Evolutionary conservation across 2,329 filamentous ascomycete genomes (phyloP), one percentile per base, ranked within the genome.

Genomic region (Falciphora oryzae): DNA sequence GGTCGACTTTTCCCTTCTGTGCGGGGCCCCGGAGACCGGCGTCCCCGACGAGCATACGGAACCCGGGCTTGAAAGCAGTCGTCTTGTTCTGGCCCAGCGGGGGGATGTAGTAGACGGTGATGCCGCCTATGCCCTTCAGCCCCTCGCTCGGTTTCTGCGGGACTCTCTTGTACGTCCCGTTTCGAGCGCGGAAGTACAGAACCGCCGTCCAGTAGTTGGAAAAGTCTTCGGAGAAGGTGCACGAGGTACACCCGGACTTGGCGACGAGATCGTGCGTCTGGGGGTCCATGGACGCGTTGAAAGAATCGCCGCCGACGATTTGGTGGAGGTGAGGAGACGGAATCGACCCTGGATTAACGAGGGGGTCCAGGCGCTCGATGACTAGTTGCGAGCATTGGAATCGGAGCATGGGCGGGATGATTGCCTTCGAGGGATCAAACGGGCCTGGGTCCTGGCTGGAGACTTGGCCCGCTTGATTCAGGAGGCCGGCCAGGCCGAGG

Each of bases 51-150:
- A 66, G 73, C 73, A 70, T 75, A 71, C 65, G 75, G 66, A 59
- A 77, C 65, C 75, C 73, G 27, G 75, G 71, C 57, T 73, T 73
- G 69, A 79, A 78, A 10, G 75, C 75, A 2, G 75, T 79, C 56
- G 78, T 72, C 58, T 69, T 69, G 32, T 68, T 63, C 57, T 53
- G 66, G 60, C 75, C 74, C 32, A 71, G 71, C 5, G 73, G 73
- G 7, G 70, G 69, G 25, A 77, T 74, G 64, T 77, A 77, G 69
- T 76, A 76, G 35, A 76, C 72, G 11, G 74, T 73, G 61, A 76
- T 73, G 57, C 73, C 73, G 32, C 73, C 73, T 8, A 71, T 65
- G 6, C 73, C 72, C 28, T 72, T 71, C 61, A 74, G 69, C 14
- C 70, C 72, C 64, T 70, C 66, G 59, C 73, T 72, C 13, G 71